These are phyloP conservation scores for Pholiota adiposa DNA, from an alignment of 1,284 basidiomycete genomes.

Conservation along the genomic window DNA sequence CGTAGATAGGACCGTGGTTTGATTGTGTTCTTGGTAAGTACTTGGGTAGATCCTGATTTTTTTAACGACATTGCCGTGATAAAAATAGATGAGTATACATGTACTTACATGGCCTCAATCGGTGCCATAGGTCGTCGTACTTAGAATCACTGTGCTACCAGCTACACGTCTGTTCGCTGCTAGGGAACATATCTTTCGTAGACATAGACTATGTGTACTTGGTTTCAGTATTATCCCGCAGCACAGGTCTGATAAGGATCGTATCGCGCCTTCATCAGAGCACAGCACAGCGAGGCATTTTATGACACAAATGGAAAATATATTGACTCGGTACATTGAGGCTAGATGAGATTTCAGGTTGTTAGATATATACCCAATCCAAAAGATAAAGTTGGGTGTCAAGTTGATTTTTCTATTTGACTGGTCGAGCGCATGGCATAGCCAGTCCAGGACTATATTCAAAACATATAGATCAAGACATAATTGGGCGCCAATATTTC, in stretches of 20 bases:
- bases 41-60: not conserved
- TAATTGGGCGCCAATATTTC: slow-evolving; percentile 4
- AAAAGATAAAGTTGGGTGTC: not conserved
- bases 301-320: not conserved
- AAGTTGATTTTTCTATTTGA: slow-evolving; percentile 54
- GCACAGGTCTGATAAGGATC: not conserved
- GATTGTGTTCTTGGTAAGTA: not conserved
- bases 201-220: not conserved
- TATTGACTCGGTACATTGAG: not conserved
- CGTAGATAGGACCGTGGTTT: not conserved
- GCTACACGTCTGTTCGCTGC: not conserved
- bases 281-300: not conserved
- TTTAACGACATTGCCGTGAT: not conserved
- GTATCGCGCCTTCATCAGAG: not conserved
- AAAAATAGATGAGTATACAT: no score
- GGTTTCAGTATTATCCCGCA: not conserved
- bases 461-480: slow-evolving; percentile 8
- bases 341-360: not conserved
- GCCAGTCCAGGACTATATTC: slow-evolving; percentile 80
- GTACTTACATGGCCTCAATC: no score
- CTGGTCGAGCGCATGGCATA: slow-evolving; percentile 74
- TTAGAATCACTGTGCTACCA: no score
- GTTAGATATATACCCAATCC: not conserved
- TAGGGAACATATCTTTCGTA: not conserved
- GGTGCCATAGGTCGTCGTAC: no score